Percentiles rank a stretch among this genome's conserved stretches.
Conservation (phyloP, 352 stramenopile genomes). For the Nothophytophthora sp. region DNA sequence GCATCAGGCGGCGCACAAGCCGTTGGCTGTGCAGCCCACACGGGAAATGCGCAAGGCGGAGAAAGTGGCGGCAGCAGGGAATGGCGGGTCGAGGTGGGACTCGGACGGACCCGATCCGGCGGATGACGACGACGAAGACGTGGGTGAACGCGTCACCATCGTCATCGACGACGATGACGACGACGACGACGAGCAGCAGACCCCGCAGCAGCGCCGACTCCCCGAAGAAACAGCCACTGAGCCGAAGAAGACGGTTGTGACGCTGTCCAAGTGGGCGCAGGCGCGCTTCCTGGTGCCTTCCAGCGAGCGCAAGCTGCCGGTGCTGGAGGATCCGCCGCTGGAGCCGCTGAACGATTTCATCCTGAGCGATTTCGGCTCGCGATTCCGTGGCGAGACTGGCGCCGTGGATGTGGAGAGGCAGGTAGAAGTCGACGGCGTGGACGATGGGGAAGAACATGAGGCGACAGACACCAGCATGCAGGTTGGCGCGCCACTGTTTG, state of each 20-base stretch:
- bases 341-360: conserved; percentile 88
- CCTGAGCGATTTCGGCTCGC: conserved; percentile 76
- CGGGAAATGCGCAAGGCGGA: conserved; percentile 19
- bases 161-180: conserved; percentile 19
- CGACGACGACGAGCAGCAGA: conserved; percentile 6
- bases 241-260: conserved; percentile 23
- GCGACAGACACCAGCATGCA: conserved; percentile 24
- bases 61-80: conserved; percentile 14
- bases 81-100: conserved; percentile 74
- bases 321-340: conserved; percentile 62
- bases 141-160: conserved; percentile 44
- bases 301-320: conserved; percentile 49
- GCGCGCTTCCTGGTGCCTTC: conserved; percentile 64
- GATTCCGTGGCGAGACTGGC: conserved; percentile 54
- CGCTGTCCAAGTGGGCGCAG: conserved; percentile 74
- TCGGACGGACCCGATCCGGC: too few relatives aligned
- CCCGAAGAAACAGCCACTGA: too few relatives aligned
- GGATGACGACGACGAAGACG: conserved; percentile 41
- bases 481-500: conserved; percentile 59
- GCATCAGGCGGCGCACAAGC: conserved; percentile 40
- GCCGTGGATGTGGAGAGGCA: conserved; percentile 54
- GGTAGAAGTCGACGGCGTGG: too few relatives aligned
- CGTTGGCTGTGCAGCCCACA: conserved; percentile 32
- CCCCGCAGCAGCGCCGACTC: conserved; percentile 1
- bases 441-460: conserved; percentile 28